These are phyloP conservation scores for Colletotrichum tofieldiae DNA, from an alignment of 2,329 filamentous ascomycete species.

Conservation along the genomic window DNA sequence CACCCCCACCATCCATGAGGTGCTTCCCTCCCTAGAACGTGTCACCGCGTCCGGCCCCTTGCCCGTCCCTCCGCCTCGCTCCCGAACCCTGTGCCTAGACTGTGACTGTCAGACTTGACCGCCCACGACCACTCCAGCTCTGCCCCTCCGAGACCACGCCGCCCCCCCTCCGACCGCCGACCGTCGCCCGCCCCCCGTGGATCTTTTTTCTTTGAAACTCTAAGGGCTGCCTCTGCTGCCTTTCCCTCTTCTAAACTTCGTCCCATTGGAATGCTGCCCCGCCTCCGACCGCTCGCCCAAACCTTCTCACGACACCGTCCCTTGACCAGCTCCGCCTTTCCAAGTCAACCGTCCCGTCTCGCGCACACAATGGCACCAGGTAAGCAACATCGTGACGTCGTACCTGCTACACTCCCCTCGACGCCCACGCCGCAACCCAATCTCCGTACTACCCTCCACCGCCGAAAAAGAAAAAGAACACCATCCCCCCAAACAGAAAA, in stretches of 20 bases:
- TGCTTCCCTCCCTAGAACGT: neutral
- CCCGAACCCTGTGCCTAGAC: neutral
- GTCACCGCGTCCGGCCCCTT: neutral
- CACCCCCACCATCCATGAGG: conserved; percentile 2
- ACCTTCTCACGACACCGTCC: conserved; percentile 34
- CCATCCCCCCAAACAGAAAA: neutral
- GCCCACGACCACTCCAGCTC: conserved; percentile 7
- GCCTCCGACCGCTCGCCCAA: conserved; percentile 35
- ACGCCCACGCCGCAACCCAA: neutral
- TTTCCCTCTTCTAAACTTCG: conserved; percentile 1
- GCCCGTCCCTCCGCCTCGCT: neutral
- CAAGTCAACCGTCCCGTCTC: conserved; percentile 37
- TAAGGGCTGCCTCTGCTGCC: neutral
- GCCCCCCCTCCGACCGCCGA: conserved; percentile 7
- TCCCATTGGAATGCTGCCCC: conserved; percentile 31
- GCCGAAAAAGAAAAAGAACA: neutral
- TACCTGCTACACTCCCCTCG: neutral
- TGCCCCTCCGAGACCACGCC: conserved; percentile 8
- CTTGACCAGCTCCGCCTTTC: conserved; percentile 2
- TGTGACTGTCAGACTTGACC: conserved; percentile 14
- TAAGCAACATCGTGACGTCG: conserved; percentile 43
- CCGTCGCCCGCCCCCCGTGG: conserved; percentile 22
- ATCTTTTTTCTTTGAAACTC: conserved; percentile 18
- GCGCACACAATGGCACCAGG: conserved; percentile 51
- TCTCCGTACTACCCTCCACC: neutral